Evolutionary conservation across 306 rosid genomes (phyloP).

Genomic region (Pyrus betulifolia): DNA sequence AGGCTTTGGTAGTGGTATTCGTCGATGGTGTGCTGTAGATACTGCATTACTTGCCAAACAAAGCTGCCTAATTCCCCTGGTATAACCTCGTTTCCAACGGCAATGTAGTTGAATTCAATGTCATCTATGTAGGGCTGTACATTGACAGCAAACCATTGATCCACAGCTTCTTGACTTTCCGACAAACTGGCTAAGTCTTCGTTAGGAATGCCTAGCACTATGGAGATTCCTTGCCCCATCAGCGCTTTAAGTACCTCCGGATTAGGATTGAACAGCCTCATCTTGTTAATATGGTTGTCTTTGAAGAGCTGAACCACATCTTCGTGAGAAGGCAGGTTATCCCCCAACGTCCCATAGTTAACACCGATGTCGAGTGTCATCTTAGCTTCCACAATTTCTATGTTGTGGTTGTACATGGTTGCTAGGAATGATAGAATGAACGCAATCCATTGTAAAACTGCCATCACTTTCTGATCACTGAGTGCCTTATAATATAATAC

Average conservation of each 20-base stretch:
- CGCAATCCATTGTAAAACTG: too few species aligned
- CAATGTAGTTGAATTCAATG: slow-evolving; percentile 5
- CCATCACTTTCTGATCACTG: too few species aligned
- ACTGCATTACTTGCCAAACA: slow-evolving; percentile 13
- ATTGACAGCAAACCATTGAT: slow-evolving; percentile 17
- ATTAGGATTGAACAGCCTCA: too few species aligned
- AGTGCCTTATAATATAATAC: too few species aligned
- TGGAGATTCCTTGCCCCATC: too few species aligned
- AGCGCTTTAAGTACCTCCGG: too few species aligned
- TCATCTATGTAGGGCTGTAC: slow-evolving; percentile 12
- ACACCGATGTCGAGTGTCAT: slow-evolving; percentile 2
- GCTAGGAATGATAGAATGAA: too few species aligned
- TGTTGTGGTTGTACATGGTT: too few species aligned
- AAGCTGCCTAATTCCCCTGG: background rate
- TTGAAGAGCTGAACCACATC: background rate
- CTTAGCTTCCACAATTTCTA: background rate
- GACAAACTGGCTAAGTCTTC: slow-evolving; percentile 8
- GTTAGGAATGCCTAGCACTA: slow-evolving; percentile 8
- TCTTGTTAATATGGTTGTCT: too few species aligned
- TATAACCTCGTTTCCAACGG: slow-evolving; percentile 26
- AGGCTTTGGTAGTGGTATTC: background rate
- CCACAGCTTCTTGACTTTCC: background rate
- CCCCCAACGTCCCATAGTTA: slow-evolving; percentile 6
- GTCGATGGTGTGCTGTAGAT: slow-evolving; percentile 1
- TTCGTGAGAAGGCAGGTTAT: slow-evolving; percentile 13